Conservation (phyloP, 73 alveolate species). For the Paramecium octaurelia region DNA sequence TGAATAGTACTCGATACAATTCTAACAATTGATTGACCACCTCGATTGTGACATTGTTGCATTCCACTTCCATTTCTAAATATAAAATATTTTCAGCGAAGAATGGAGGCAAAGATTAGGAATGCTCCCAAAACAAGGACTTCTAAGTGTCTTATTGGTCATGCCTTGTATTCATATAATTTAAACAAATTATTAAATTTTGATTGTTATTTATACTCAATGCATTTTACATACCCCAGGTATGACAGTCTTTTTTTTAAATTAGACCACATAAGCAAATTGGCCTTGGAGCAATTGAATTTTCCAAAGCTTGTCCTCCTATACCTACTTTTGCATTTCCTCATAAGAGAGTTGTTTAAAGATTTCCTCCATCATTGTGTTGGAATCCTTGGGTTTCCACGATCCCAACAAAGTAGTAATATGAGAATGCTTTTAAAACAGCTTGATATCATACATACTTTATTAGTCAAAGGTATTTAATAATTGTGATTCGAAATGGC, state of each 20-base stretch:
- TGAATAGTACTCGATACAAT: conserved; percentile 23
- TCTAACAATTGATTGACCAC: conserved; percentile 47
- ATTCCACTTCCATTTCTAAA: conserved; percentile 60
- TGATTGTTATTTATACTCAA: background rate
- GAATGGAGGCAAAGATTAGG: conserved; percentile 26
- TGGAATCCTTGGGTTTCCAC: conserved; percentile 34
- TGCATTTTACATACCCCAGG: background rate
- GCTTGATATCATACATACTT: background rate
- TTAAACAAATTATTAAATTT: too few relatives aligned
- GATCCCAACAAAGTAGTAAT: background rate
- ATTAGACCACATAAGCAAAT: background rate
- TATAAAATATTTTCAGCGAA: conserved; percentile 52
- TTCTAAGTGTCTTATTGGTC: background rate
- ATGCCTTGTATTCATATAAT: background rate
- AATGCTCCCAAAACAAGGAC: conserved; percentile 17
- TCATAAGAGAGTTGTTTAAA: background rate
- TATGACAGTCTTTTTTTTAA: background rate
- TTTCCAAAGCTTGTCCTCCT: background rate
- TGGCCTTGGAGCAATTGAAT: background rate
- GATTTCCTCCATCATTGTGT: background rate
- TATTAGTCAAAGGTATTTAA: background rate
- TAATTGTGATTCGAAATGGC: background rate
- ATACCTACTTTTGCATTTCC: background rate
- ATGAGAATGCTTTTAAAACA: background rate
- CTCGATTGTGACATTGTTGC: conserved; percentile 22